Conservation (phyloP, 2,329 filamentous ascomycete species). For the Exophiala calicioides region DNA sequence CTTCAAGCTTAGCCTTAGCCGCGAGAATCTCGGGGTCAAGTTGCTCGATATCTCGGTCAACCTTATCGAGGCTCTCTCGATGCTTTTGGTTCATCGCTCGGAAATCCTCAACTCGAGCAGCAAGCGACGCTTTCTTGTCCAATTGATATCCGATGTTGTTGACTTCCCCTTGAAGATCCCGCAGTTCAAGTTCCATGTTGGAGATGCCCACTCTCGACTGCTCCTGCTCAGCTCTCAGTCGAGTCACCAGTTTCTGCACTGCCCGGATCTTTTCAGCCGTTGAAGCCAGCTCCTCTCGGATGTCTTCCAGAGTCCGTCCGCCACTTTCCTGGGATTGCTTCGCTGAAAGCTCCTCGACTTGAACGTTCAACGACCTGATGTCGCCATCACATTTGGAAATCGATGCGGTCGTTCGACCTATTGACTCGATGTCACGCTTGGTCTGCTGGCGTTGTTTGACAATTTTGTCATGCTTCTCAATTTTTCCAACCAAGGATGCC, state of each 20-base stretch:
- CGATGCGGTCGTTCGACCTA: slow-evolving; percentile 72
- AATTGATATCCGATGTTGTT: slow-evolving; percentile 70
- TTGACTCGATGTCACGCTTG: slow-evolving; percentile 71
- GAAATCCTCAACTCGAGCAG: slow-evolving; percentile 70
- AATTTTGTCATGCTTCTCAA: slow-evolving; percentile 68
- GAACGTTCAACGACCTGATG: slow-evolving; percentile 67
- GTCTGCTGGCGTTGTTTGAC: slow-evolving; percentile 65
- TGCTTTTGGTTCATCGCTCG: slow-evolving; percentile 69
- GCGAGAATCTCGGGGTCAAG: slow-evolving; percentile 75
- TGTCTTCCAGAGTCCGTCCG: slow-evolving; percentile 75
- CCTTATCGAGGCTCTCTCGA: slow-evolving; percentile 66
- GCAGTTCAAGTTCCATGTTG: slow-evolving; percentile 72
- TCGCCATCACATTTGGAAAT: slow-evolving; percentile 74
- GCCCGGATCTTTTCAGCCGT: slow-evolving; percentile 67
- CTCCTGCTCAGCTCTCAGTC: slow-evolving; percentile 70
- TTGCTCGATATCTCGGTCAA: slow-evolving; percentile 72
- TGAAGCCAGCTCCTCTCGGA: slow-evolving; percentile 72
- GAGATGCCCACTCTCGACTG: slow-evolving; percentile 68
- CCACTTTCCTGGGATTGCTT: slow-evolving; percentile 70
- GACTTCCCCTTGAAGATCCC: slow-evolving; percentile 73
- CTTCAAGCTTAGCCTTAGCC: slow-evolving; percentile 74
- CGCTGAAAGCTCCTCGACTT: slow-evolving; percentile 72
- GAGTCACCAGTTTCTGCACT: slow-evolving; percentile 64
- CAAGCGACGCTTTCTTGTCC: slow-evolving; percentile 74
- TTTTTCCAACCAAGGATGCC: slow-evolving; percentile 58